These are phyloP conservation scores for Termitomyces sp. DNA, from an alignment of 768 basidiomycete species.

Conservation along the genomic window DNA sequence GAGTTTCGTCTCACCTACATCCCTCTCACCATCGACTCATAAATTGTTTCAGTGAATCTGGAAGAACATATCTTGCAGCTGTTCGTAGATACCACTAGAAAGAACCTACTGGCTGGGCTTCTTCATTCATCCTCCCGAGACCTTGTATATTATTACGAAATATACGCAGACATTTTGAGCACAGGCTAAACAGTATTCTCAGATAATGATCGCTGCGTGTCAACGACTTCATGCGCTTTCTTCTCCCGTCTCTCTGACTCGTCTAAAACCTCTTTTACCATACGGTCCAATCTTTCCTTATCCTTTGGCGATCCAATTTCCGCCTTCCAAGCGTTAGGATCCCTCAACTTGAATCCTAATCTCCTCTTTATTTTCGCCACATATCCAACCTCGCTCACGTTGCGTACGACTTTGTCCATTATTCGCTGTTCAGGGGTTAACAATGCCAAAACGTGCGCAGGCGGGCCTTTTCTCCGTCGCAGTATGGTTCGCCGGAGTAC, in stretches of 20 bases:
- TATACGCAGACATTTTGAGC: not conserved
- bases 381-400: slow-evolving; percentile 65
- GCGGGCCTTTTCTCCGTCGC: slow-evolving; percentile 51
- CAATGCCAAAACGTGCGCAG: slow-evolving; percentile 49
- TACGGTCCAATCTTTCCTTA: slow-evolving; percentile 22
- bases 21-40: not conserved
- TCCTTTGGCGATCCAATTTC: slow-evolving; percentile 24
- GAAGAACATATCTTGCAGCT: slow-evolving; percentile 33
- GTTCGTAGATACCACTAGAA: slow-evolving; percentile 32
- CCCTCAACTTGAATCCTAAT: slow-evolving; percentile 44
- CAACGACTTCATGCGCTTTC: not conserved
- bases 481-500: slow-evolving; percentile 39
- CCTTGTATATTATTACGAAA: not conserved
- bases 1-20: slow-evolving; percentile 4
- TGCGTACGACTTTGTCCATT: slow-evolving; percentile 46
- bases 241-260: slow-evolving; percentile 23
- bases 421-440: slow-evolving; percentile 45
- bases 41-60: slow-evolving; percentile 26
- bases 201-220: not conserved
- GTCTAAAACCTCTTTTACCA: slow-evolving; percentile 16
- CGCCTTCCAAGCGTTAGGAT: slow-evolving; percentile 29
- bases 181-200: not conserved
- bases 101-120: not conserved
- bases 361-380: slow-evolving; percentile 56
- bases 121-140: not conserved